Percentiles rank a stretch among this genome's conserved stretches.
These are phyloP conservation scores for Phytopythium boreale DNA, from an alignment of 352 stramenopile species.

Conservation along the genomic window DNA sequence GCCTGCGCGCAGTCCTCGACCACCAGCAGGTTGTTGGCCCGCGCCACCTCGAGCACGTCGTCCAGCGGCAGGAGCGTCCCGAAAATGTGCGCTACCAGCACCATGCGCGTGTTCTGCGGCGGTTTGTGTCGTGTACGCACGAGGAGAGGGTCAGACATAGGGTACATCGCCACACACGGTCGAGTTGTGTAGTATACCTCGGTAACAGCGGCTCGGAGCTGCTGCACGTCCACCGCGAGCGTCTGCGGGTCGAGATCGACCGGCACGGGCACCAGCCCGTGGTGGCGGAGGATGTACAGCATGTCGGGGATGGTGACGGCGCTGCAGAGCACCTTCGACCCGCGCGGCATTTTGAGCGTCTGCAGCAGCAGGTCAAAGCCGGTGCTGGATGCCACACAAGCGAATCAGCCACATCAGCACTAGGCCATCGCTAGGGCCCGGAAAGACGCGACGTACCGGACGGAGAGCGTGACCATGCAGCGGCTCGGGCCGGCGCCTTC, in stretches of 20 bases:
- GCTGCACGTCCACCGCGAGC: slow-evolving; percentile 50
- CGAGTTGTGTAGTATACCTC: too few species aligned
- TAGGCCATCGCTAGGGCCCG: too few species aligned
- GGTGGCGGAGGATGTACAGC: slow-evolving; percentile 72
- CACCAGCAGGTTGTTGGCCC: slow-evolving; percentile 49
- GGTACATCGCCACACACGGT: too few species aligned
- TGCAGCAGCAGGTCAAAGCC: slow-evolving; percentile 80
- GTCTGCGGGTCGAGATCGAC: slow-evolving; percentile 70
- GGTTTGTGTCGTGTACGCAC: too few species aligned
- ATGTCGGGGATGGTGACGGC: slow-evolving; percentile 87
- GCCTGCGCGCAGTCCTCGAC: slow-evolving; percentile 83
- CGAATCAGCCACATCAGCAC: not conserved
- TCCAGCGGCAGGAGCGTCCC: slow-evolving; percentile 62
- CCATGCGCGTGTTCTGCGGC: slow-evolving; percentile 49
- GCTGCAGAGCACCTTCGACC: slow-evolving; percentile 74
- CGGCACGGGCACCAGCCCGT: slow-evolving; percentile 70
- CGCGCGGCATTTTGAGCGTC: slow-evolving; percentile 61
- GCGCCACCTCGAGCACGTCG: slow-evolving; percentile 43
- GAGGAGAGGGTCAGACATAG: too few species aligned
- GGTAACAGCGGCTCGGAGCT: slow-evolving; percentile 41
- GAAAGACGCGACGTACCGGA: slow-evolving; percentile 33
- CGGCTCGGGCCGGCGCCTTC: slow-evolving; percentile 17
- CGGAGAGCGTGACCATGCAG: slow-evolving; percentile 66
- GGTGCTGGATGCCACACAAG: slow-evolving; percentile 31
- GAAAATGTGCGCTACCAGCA: slow-evolving; percentile 84